phyloP scores from a whole-genome alignment of 2,329 filamentous ascomycete species.

The Aspergillus pseudoglaucus region DNA sequence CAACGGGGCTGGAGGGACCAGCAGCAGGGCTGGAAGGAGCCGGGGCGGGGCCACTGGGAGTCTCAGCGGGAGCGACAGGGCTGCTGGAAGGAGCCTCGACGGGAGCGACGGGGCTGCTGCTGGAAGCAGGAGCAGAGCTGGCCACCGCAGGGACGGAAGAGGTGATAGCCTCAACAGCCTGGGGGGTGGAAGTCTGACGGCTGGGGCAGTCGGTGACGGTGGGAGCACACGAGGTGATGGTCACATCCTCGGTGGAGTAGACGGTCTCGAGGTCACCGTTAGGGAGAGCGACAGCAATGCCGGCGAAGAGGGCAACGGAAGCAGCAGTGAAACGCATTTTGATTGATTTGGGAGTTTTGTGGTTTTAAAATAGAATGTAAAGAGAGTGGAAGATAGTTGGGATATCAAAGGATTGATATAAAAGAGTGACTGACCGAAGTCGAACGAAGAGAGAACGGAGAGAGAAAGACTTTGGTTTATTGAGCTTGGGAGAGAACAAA shows the following conservation, averaged over 20 bases:
- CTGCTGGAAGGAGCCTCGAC: slow-evolving; percentile 7
- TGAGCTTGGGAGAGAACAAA: slow-evolving; percentile 23
- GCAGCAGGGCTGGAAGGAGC: slow-evolving; percentile 10
- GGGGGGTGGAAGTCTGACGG: slow-evolving; percentile 17
- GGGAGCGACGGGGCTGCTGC: slow-evolving; percentile 4
- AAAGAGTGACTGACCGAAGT: slow-evolving; percentile 43
- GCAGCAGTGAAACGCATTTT: slow-evolving; percentile 41
- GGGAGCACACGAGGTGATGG: slow-evolving; percentile 57
- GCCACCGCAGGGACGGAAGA: background rate
- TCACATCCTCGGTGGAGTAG: slow-evolving; percentile 54
- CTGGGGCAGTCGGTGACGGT: slow-evolving; percentile 55
- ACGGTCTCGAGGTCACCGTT: slow-evolving; percentile 39
- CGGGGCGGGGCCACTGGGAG: slow-evolving; percentile 2
- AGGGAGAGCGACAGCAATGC: slow-evolving; percentile 34
- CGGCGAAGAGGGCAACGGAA: slow-evolving; percentile 36
- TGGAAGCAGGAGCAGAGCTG: slow-evolving; percentile 2
- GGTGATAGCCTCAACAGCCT: slow-evolving; percentile 14
- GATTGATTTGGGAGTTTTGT: slow-evolving; percentile 18
- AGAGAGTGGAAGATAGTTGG: slow-evolving; percentile 30
- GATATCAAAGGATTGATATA: slow-evolving; percentile 3
- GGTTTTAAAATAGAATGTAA: slow-evolving; percentile 17
- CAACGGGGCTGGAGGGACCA: slow-evolving; percentile 8
- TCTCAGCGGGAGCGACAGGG: slow-evolving; percentile 11
- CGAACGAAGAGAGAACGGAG: slow-evolving; percentile 27
- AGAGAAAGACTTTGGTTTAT: slow-evolving; percentile 12